Base-by-base conservation (phyloP, 1,139 yeast genomes). In the Sugiyamaella pinicola region DNA sequence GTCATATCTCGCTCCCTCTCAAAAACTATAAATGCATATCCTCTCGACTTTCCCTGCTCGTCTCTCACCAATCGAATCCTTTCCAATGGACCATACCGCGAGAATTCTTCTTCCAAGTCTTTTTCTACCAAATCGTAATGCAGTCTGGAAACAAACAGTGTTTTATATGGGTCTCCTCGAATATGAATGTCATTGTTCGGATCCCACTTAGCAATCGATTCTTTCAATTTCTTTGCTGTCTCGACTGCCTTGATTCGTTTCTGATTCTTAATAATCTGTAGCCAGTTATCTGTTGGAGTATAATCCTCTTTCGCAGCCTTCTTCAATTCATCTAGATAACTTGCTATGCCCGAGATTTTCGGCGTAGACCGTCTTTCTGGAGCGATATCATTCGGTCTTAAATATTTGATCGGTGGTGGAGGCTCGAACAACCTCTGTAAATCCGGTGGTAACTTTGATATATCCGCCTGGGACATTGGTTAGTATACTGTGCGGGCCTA, bases 11-110 rank as follows among this genome's bases (percentile, higher is more conserved):
- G 63, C 52, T 79, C 85, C 45, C 76, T 74, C 62, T 80, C 84
- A 68, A 81, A 91, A 3, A 85, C 85, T 1, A 91, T 74, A 67
- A 93, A 93, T 1, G 87, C 98, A 66, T 93, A 93, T 0, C 98
- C 98, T 55, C 82, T 74, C 0, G 95, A 80, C 58, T 80, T 78
- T 28, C 80, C 79, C 1, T 64, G 65, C 42, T 70, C 72, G 62
- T 86, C 86, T 58, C 88, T 71, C 0, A 90, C 87, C 2, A 90
- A 77, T 22, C 91, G 74, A 1, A 85, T 74, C 4, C 75, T 77
- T 52, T 85, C 91, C 37, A 91, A 81, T 6, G 80, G 79, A 0
- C 97, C 97, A 69, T 74, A 88, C 58, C 74, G 75, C 35, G 79
- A 70, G 62, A 90, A 87, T 50, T 74, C 79, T 56, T 78, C 77